Percentiles rank a stretch among this genome's conserved stretches.
phyloP scores from a whole-genome alignment of 164 flowering plant genomes.

The Magnolia changhungtana region DNA sequence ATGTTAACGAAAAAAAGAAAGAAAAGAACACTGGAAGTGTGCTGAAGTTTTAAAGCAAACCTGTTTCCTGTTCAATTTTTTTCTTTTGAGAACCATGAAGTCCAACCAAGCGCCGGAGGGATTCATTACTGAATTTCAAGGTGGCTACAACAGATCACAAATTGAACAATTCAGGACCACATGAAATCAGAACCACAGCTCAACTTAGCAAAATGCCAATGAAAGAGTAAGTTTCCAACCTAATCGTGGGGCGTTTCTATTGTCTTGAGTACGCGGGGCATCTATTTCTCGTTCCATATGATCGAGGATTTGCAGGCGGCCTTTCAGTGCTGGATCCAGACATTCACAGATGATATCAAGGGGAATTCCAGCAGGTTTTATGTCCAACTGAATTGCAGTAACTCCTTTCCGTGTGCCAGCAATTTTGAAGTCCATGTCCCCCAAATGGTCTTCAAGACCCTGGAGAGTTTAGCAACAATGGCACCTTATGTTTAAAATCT shows the following conservation, averaged over 20 bases:
- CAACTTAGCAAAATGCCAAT: background rate
- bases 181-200: background rate
- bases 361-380: constrained; percentile 98
- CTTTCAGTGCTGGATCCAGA: constrained; percentile 76
- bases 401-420: constrained; percentile 91
- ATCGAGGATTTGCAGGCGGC: constrained; percentile 81
- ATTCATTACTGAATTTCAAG: constrained; percentile 68
- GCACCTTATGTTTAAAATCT: background rate
- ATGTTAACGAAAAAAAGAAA: no score
- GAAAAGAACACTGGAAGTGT: background rate
- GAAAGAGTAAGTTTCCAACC: constrained; percentile 32
- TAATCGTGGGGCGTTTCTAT: constrained; percentile 62
- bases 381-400: constrained; percentile 93
- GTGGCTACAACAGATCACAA: constrained; percentile 47
- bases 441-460: constrained; percentile 99
- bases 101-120: constrained; percentile 81
- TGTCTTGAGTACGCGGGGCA: constrained; percentile 71
- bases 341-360: constrained; percentile 82
- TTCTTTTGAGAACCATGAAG: constrained; percentile 76
- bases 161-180: constrained; percentile 2
- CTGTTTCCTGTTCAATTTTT: constrained; percentile 89
- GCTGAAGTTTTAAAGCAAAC: constrained; percentile 27
- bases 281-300: constrained; percentile 83
- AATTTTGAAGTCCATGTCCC: constrained; percentile 98
- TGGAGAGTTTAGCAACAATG: constrained; percentile 20